A percentile compares a stretch with the other conserved stretches of the same genome.
These are phyloP conservation scores for Amauroascus verrucosus DNA, from an alignment of 2,329 filamentous ascomycete genomes.

Conservation along the genomic window DNA sequence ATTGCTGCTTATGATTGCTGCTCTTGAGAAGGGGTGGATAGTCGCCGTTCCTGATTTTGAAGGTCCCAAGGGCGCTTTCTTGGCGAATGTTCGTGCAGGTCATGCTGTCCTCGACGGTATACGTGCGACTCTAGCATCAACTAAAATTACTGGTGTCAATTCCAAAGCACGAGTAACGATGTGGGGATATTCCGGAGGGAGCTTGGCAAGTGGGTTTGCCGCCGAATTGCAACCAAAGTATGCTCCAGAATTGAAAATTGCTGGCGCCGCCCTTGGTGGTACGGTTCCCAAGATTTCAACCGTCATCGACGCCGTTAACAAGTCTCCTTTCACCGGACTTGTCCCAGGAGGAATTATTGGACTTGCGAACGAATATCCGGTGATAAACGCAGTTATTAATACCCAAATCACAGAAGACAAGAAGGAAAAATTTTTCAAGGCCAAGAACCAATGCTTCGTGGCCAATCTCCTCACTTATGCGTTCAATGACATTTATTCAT, in stretches of 20 bases:
- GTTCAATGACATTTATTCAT: constrained; percentile 20
- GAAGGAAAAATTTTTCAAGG: constrained; percentile 19
- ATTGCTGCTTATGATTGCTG: constrained; percentile 26
- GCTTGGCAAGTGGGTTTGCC: constrained; percentile 42
- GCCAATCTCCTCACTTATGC: constrained; percentile 18
- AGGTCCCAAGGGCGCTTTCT: constrained; percentile 36
- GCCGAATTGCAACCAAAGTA: constrained; percentile 43
- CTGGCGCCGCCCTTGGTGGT: constrained; percentile 43
- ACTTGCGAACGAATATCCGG: constrained; percentile 23
- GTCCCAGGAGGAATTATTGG: constrained; percentile 26
- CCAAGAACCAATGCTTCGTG: constrained; percentile 18
- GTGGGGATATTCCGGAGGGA: constrained; percentile 50
- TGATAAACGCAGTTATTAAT: constrained; percentile 15
- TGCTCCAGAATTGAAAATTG: constrained; percentile 42
- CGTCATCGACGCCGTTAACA: constrained; percentile 29
- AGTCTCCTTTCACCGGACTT: constrained; percentile 27
- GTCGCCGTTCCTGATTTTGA: constrained; percentile 42
- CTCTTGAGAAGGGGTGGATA: constrained; percentile 39
- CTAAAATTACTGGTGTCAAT: constrained; percentile 24
- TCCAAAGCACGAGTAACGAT: constrained; percentile 31
- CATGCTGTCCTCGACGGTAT: constrained; percentile 38
- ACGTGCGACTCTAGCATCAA: constrained; percentile 31
- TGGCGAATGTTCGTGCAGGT: constrained; percentile 34
- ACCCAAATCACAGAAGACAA: constrained; percentile 17
- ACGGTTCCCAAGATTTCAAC: constrained; percentile 35